Conservation (phyloP, 257 asterid species). For the Solanum ossicruentum region DNA sequence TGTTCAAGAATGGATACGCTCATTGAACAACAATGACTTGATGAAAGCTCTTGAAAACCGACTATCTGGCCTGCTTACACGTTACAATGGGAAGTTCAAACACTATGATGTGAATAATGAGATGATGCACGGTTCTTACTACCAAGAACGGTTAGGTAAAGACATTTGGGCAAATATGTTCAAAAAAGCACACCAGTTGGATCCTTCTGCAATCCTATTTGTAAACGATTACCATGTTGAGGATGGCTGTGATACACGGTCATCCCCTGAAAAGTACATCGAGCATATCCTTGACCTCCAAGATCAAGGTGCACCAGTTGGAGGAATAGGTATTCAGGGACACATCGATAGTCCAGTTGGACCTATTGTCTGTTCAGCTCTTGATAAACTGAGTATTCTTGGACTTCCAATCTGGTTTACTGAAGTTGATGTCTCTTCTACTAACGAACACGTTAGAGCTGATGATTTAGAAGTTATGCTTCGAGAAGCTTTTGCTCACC, state of each 20-base stretch:
- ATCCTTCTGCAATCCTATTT: slow-evolving; percentile 52
- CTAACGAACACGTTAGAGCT: slow-evolving; percentile 62
- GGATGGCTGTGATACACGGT: slow-evolving; percentile 51
- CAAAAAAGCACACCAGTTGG: slow-evolving; percentile 54
- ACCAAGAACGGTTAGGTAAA: slow-evolving; percentile 65
- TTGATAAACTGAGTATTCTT: slow-evolving; percentile 53
- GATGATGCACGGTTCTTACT: slow-evolving; percentile 87
- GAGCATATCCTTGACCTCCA: slow-evolving; percentile 63
- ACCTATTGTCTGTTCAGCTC: slow-evolving; percentile 49
- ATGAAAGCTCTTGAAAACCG: slow-evolving; percentile 56
- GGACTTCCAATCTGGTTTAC: slow-evolving; percentile 96
- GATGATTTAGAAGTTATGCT: slow-evolving; percentile 84
- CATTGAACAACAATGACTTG: slow-evolving; percentile 35
- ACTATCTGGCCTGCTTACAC: slow-evolving; percentile 48
- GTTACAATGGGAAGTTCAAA: slow-evolving; percentile 71
- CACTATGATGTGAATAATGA: slow-evolving; percentile 91
- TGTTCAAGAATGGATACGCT: slow-evolving; percentile 64
- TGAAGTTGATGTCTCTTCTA: slow-evolving; percentile 66
- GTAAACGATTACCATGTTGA: slow-evolving; percentile 83
- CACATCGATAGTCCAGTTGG: slow-evolving; percentile 76
- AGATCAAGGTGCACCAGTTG: slow-evolving; percentile 73
- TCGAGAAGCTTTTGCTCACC: slow-evolving; percentile 80
- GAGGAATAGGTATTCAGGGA: slow-evolving; percentile 90
- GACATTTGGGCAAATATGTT: slow-evolving; percentile 54
- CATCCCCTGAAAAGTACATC: slow-evolving; percentile 70